These are phyloP conservation scores for Candida jianshihensis DNA, from an alignment of 805 yeast species.

Conservation along the genomic window DNA sequence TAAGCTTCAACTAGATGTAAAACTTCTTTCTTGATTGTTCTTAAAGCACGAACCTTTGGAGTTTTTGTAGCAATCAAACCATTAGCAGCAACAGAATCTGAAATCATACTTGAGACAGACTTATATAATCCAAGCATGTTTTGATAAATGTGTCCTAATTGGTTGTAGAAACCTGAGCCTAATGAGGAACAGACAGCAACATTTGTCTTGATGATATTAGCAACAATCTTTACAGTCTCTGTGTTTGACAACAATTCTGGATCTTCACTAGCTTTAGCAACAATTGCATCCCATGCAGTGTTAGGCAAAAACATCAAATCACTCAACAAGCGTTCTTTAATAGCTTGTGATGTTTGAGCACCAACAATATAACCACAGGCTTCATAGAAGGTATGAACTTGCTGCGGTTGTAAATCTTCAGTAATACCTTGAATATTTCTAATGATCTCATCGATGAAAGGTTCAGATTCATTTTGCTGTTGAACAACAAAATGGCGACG, in stretches of 20 bases:
- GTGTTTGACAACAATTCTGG: slow-evolving; percentile 70
- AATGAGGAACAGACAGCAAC: slow-evolving; percentile 92
- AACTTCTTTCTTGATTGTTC: slow-evolving; percentile 94
- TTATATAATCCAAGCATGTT: slow-evolving; percentile 86
- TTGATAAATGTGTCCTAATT: slow-evolving; percentile 76
- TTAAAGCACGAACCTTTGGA: slow-evolving; percentile 88
- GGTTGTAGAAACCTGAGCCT: slow-evolving; percentile 87
- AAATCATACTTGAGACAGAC: slow-evolving; percentile 83
- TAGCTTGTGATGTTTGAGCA: slow-evolving; percentile 68
- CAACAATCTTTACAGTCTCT: slow-evolving; percentile 87
- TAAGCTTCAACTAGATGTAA: slow-evolving; percentile 84
- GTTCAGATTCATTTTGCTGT: slow-evolving; percentile 80
- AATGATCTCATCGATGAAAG: slow-evolving; percentile 87
- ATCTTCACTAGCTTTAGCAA: slow-evolving; percentile 76
- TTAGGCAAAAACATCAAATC: slow-evolving; percentile 90
- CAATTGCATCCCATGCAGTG: slow-evolving; percentile 88
- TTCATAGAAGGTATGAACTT: slow-evolving; percentile 94
- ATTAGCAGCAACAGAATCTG: slow-evolving; percentile 68
- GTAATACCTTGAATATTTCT: slow-evolving; percentile 78
- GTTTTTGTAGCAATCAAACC: slow-evolving; percentile 91
- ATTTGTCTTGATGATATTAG: slow-evolving; percentile 91
- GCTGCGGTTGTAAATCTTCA: slow-evolving; percentile 92
- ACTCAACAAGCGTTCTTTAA: slow-evolving; percentile 62
- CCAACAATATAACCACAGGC: slow-evolving; percentile 93
- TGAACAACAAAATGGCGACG: slow-evolving; percentile 88